These are phyloP conservation scores for Fusarium graminum DNA, from an alignment of 2,329 filamentous ascomycete species.

Conservation along the genomic window DNA sequence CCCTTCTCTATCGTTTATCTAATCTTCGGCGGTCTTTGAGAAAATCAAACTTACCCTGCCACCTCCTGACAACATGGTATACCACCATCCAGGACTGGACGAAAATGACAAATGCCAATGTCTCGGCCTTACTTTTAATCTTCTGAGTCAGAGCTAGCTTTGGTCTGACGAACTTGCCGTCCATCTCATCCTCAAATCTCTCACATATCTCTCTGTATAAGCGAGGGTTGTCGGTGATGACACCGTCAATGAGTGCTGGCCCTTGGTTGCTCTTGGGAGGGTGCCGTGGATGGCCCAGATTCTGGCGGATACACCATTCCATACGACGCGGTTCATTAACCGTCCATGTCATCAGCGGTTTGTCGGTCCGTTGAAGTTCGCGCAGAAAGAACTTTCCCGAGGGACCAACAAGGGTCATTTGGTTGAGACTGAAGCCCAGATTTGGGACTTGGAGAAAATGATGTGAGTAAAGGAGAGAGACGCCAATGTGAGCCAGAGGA, in stretches of 20 bases:
- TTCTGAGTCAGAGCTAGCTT: slow-evolving; percentile 26
- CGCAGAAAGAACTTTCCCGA: slow-evolving; percentile 75
- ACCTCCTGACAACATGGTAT: slow-evolving; percentile 46
- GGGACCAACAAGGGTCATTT: slow-evolving; percentile 75
- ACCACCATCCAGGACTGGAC: slow-evolving; percentile 43
- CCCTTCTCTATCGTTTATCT: slow-evolving; percentile 30
- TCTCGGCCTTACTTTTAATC: slow-evolving; percentile 29
- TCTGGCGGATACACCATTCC: slow-evolving; percentile 77
- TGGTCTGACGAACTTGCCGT: slow-evolving; percentile 41
- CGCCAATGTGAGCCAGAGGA: slow-evolving; percentile 76
- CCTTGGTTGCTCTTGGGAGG: slow-evolving; percentile 1
- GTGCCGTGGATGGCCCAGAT: slow-evolving; percentile 53
- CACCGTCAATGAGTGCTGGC: slow-evolving; percentile 73
- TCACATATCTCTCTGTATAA: slow-evolving; percentile 73
- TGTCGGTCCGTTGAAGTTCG: slow-evolving; percentile 62
- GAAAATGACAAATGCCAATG: slow-evolving; percentile 36
- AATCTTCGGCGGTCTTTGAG: slow-evolving; percentile 40
- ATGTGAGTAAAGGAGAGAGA: slow-evolving; percentile 75
- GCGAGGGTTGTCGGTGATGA: slow-evolving; percentile 87
- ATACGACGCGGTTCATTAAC: slow-evolving; percentile 84
- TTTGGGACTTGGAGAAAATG: slow-evolving; percentile 75
- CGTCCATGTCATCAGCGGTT: slow-evolving; percentile 84
- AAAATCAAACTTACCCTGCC: slow-evolving; percentile 49
- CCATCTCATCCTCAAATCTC: slow-evolving; percentile 54
- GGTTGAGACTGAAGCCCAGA: slow-evolving; percentile 83